Evolutionary conservation across 345 rosid genomes (phyloP), one percentile per base, ranked within the genome.

Genomic region (Viola odorata): DNA sequence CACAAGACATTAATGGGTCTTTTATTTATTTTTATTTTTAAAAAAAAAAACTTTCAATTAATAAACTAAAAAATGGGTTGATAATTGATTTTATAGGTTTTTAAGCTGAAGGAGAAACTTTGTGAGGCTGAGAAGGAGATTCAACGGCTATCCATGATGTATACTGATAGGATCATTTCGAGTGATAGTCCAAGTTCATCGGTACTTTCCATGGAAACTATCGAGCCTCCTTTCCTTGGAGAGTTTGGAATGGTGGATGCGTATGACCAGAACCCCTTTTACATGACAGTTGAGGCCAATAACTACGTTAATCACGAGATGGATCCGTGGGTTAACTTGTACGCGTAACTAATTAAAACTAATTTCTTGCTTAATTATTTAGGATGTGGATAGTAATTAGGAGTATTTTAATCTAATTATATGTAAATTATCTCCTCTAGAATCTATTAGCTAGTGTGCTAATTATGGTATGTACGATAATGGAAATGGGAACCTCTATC

Each of bases 141-240:
- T 37, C 76, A 77, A 39, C 73, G 72, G 69, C 53, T 84, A 12
- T 55, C 82, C 32, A 2, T 23, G 1, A 83, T 77, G 58, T 60
- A 78, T 2, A 60, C 61, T 0, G 85, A 80, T 32, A 85, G 76
- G 50, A 65, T 66, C 2, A 23, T 23, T n/a, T 77, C 83, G 3
- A 78, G 75, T 45, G 79, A 78, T 42, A 84, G 87, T 60, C 77
- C 85, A 0, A 81, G 73, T 51, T 72, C 94, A 37, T 74, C 89
- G 1, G 32, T 23, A 0, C 16, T 81, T 8, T 72, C 96, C 2
- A 69, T 82, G 61, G 78, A 73, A 62, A 72, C 67, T 12, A 55
- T 61, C 12, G 74, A 74, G 17, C 79, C 86, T 14, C 81, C 77
- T 9, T 72, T 80, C 60, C 65, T 71, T 0, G 77, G 81, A 59